Evolutionary conservation across 148 eudicot species (phyloP).

Genomic region (Beta vulgaris): DNA sequence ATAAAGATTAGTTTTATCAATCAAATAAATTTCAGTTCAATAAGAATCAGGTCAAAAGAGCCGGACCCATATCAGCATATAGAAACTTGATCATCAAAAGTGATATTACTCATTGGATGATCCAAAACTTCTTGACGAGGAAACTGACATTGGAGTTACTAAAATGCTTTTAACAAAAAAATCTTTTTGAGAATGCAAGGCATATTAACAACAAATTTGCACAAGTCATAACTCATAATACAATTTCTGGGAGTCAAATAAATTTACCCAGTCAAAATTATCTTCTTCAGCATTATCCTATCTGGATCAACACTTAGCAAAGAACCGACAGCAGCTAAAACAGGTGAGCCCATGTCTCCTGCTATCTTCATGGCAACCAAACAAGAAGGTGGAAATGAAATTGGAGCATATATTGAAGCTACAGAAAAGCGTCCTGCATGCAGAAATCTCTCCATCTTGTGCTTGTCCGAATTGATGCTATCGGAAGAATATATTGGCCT

Average conservation of each 20-base stretch:
- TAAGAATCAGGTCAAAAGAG: too few relatives aligned
- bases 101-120: not conserved
- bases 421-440: conserved; percentile 81
- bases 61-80: too few relatives aligned
- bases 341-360: conserved; percentile 39
- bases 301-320: conserved; percentile 70
- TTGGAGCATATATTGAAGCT: conserved; percentile 91
- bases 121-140: not conserved
- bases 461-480: conserved; percentile 70
- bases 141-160: not conserved
- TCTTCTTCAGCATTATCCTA: conserved; percentile 80
- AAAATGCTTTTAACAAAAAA: not conserved
- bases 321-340: conserved; percentile 85
- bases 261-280: conserved; percentile 81
- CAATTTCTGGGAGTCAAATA: not conserved
- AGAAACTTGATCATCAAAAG: not conserved
- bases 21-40: too few relatives aligned
- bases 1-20: too few relatives aligned
- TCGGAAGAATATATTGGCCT: conserved; percentile 94
- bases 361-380: conserved; percentile 64
- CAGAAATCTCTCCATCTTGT: conserved; percentile 98
- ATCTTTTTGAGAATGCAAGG: too few relatives aligned
- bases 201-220: not conserved
- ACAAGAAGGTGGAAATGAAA: conserved; percentile 79
- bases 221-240: not conserved